A percentile compares a stretch with the other conserved stretches of the same genome.
phyloP scores from a whole-genome alignment of 306 rosid genomes.

The Vigna unguiculata region DNA sequence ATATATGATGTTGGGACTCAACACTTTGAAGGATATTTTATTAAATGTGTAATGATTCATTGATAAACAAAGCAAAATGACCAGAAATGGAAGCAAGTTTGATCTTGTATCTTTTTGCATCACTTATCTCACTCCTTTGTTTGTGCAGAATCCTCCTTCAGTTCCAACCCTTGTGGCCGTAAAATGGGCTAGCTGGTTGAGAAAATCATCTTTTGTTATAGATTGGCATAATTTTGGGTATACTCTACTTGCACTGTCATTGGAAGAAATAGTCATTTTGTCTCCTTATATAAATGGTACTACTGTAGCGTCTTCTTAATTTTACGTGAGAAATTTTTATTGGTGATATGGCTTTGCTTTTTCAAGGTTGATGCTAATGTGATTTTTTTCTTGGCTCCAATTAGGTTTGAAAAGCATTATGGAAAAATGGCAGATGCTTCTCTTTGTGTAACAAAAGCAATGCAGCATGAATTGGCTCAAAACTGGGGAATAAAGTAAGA shows the following conservation, averaged over 20 bases:
- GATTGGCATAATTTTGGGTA: constrained; percentile 99
- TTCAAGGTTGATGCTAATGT: constrained; percentile 33
- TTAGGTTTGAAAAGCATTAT: constrained; percentile 84
- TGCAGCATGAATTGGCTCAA: constrained; percentile 98
- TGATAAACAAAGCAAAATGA: constrained; percentile 15
- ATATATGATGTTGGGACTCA: constrained; percentile 31
- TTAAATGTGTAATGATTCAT: constrained; percentile 16
- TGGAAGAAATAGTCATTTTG: constrained; percentile 87
- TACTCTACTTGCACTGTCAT: constrained; percentile 80
- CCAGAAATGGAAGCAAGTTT: constrained; percentile 4
- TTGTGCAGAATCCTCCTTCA: constrained; percentile 94
- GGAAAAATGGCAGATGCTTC: constrained; percentile 96
- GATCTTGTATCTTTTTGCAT: constrained; percentile 7
- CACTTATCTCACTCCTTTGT: constrained; percentile 41
- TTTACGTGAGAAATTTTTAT: constrained; percentile 32
- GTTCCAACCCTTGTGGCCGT: constrained; percentile 93
- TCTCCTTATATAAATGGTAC: constrained; percentile 83
- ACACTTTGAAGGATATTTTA: background rate
- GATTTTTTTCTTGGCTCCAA: constrained; percentile 35
- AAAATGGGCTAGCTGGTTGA: constrained; percentile 90
- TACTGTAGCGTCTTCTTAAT: constrained; percentile 34
- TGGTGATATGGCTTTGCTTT: constrained; percentile 29
- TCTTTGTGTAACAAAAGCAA: constrained; percentile 90
- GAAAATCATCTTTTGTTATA: constrained; percentile 77
- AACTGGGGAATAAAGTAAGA: constrained; percentile 96